phyloP scores from a whole-genome alignment of 257 asterid genomes.

The Mitragyna speciosa region DNA sequence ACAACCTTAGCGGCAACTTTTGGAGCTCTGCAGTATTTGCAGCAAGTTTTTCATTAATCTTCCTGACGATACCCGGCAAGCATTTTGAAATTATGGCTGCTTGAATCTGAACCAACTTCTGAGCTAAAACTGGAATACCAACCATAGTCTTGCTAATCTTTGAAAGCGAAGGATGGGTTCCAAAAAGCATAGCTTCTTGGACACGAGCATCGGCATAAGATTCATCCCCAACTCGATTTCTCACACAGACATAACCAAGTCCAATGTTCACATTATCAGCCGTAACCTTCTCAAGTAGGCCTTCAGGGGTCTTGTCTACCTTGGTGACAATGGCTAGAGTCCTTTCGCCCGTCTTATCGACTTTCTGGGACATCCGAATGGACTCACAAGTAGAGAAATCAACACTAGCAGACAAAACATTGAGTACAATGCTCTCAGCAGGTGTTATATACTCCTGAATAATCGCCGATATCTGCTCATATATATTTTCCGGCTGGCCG shows the following conservation, averaged over 20 bases:
- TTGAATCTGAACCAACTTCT: constrained; percentile 23
- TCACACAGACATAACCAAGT: constrained; percentile 22
- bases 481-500: constrained; percentile 22
- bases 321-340: constrained; percentile 24
- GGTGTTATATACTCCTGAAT: constrained; percentile 21
- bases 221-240: constrained; percentile 18
- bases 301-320: constrained; percentile 17
- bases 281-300: constrained; percentile 16
- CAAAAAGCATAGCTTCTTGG: constrained; percentile 5
- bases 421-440: constrained; percentile 17
- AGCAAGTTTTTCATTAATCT: not conserved
- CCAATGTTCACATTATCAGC: constrained; percentile 12
- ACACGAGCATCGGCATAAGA: constrained; percentile 15
- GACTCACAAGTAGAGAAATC: constrained; percentile 25
- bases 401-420: constrained; percentile 18
- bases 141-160: constrained; percentile 14
- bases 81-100: constrained; percentile 18
- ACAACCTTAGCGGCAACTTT: constrained; percentile 6
- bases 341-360: constrained; percentile 14
- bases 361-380: too few species aligned
- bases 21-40: not conserved
- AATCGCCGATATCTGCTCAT: constrained; percentile 20
- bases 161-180: constrained; percentile 1
- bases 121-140: constrained; percentile 15
- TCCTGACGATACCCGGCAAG: constrained; percentile 2